These are phyloP conservation scores for Pythium biforme DNA, from an alignment of 352 stramenopile genomes.

Conservation along the genomic window DNA sequence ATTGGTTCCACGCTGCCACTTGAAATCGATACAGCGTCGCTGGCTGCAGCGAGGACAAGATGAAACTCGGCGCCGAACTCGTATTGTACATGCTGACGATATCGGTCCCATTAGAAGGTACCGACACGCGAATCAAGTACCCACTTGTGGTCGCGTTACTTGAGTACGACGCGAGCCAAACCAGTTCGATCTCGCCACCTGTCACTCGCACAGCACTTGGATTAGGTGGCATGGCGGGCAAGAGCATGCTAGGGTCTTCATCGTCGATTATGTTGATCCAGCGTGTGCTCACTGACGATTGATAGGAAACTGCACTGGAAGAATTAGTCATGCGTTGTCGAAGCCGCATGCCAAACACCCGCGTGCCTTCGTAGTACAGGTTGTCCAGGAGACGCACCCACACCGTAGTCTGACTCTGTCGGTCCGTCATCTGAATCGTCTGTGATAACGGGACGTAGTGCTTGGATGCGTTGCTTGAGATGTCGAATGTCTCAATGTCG, in stretches of 20 bases:
- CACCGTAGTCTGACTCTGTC: conserved; percentile 34
- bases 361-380: conserved; percentile 31
- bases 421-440: conserved; percentile 32
- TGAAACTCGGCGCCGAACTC: conserved; percentile 26
- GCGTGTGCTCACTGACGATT: conserved; percentile 27
- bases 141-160: conserved; percentile 5
- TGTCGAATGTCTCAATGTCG: conserved; percentile 51
- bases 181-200: conserved; percentile 51
- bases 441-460: conserved; percentile 39
- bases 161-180: conserved; percentile 22
- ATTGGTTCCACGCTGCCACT: conserved; percentile 49
- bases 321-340: background rate
- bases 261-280: conserved; percentile 46
- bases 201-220: conserved; percentile 27
- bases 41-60: conserved; percentile 36
- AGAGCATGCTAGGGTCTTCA: conserved; percentile 32
- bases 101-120: conserved; percentile 2
- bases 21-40: conserved; percentile 35
- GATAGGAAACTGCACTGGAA: background rate
- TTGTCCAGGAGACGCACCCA: conserved; percentile 54
- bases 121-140: conserved; percentile 41
- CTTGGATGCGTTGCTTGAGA: conserved; percentile 24
- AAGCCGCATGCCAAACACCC: conserved; percentile 45
- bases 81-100: conserved; percentile 49
- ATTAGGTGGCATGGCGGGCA: conserved; percentile 25